A percentile compares a stretch with the other conserved stretches of the same genome.
Evolutionary conservation across 75 land plant species (phyloP).

Genomic region (Isoetes taiwanensis): DNA sequence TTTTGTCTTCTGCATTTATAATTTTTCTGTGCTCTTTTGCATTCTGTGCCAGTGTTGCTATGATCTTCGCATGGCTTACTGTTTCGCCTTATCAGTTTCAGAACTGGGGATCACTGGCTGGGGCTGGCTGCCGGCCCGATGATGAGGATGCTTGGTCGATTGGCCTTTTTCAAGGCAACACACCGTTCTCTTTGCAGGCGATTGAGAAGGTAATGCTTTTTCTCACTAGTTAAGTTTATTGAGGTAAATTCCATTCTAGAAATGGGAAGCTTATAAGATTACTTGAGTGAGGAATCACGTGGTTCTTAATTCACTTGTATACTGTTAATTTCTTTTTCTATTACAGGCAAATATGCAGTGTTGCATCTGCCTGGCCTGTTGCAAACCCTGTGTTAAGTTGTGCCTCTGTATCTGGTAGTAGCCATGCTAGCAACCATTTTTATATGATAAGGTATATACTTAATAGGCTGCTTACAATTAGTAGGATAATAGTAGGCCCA

Average conservation of each 20-base stretch:
- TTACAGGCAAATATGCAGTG: slow-evolving; percentile 36
- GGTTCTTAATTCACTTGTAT: no score
- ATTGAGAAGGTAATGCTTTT: slow-evolving; percentile 43
- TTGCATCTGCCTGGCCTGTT: slow-evolving; percentile 82
- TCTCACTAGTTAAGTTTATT: no score
- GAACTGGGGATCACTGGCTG: no score
- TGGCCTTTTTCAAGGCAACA: slow-evolving; percentile 55
- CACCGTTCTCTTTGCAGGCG: slow-evolving; percentile 54
- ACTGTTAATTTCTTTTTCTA: not conserved
- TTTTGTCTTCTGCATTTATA: no score
- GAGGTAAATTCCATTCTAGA: no score
- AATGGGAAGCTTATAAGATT: no score
- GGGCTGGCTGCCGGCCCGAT: slow-evolving; percentile 45
- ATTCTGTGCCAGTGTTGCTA: no score
- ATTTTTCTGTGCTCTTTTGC: no score
- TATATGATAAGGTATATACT: slow-evolving; percentile 59
- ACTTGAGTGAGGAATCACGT: not conserved
- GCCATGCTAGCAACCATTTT: slow-evolving; percentile 83
- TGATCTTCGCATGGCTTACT: no score
- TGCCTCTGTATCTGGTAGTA: slow-evolving; percentile 44
- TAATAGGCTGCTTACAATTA: no score
- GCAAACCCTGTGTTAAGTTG: slow-evolving; percentile 86
- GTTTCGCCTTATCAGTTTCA: no score
- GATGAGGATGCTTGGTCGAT: slow-evolving; percentile 81
- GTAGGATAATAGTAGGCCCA: not conserved